Evolutionary conservation across 2,329 filamentous ascomycete genomes (phyloP).

Genomic region (Aspergillus tamarii): DNA sequence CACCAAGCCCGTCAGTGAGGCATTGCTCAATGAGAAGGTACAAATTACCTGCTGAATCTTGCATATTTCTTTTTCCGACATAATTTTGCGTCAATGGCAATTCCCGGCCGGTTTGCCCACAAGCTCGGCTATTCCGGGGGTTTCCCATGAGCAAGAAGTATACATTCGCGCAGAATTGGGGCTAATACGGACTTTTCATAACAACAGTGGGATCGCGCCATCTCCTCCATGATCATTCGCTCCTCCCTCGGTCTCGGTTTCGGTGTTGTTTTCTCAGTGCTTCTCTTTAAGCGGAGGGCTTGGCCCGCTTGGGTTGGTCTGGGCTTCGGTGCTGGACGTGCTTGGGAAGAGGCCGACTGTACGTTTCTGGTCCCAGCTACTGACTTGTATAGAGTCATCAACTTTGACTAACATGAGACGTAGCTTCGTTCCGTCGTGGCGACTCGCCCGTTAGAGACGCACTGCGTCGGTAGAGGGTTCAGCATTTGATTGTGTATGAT

Average conservation of each 20-base stretch:
- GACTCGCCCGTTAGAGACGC: constrained; percentile 45
- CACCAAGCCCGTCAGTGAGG: constrained; percentile 87
- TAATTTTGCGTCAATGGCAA: neutral
- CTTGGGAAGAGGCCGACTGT: constrained; percentile 98
- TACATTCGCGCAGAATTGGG: neutral
- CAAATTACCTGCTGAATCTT: constrained; percentile 1
- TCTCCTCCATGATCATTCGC: constrained; percentile 96
- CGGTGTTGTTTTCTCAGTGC: constrained; percentile 96
- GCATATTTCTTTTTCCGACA: neutral
- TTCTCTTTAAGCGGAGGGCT: constrained; percentile 95
- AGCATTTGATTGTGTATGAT: constrained; percentile 37
- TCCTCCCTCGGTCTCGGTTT: constrained; percentile 95
- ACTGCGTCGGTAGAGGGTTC: constrained; percentile 37
- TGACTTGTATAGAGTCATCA: neutral
- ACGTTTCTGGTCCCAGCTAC: constrained; percentile 41
- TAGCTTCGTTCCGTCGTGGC: constrained; percentile 50
- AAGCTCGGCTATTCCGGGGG: neutral
- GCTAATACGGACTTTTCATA: constrained; percentile 22
- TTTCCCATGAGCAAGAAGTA: neutral
- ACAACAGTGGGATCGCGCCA: constrained; percentile 91
- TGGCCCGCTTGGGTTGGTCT: constrained; percentile 96
- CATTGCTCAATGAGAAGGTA: constrained; percentile 99
- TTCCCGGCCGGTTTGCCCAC: neutral
- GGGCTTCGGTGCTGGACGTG: constrained; percentile 92
- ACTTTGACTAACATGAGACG: neutral